Evolutionary conservation across 169 alveolate species (phyloP).

Genomic region (Plasmodium sp.): DNA sequence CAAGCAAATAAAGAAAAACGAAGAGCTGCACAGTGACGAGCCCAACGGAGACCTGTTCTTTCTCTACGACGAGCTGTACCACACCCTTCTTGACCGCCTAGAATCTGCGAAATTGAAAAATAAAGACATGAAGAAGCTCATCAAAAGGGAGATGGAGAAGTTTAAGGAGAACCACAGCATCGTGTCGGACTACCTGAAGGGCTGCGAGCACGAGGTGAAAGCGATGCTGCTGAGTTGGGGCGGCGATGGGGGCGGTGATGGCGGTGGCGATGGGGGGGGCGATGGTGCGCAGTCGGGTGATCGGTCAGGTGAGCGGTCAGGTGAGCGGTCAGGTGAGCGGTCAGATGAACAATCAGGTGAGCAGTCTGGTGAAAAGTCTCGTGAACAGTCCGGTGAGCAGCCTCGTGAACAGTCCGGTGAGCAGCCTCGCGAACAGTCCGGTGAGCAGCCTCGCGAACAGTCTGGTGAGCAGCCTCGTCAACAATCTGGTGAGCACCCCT

Average conservation of each 20-base stretch:
- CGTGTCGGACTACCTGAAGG: background rate
- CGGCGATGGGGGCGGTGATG: background rate
- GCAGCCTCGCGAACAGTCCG: background rate
- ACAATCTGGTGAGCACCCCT: background rate
- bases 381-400: background rate
- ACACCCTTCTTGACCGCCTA: constrained; percentile 3
- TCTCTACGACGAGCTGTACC: constrained; percentile 16
- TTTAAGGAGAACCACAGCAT: constrained; percentile 37
- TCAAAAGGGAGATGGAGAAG: constrained; percentile 60
- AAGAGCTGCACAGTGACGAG: constrained; percentile 18
- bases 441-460: background rate
- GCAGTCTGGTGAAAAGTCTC: background rate
- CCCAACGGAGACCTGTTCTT: background rate
- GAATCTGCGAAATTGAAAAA: background rate
- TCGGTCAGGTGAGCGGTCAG: background rate
- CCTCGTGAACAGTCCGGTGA: background rate
- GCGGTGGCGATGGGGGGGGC: no score
- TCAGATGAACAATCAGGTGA: background rate
- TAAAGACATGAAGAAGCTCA: background rate
- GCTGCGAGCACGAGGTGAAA: constrained; percentile 22
- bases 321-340: background rate
- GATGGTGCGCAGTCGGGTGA: background rate
- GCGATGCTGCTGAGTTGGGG: constrained; percentile 11
- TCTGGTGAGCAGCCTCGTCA: background rate
- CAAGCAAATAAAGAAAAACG: constrained; percentile 38